Evolutionary conservation across 1,284 basidiomycete species (phyloP).

Genomic region (Apiotrichum domesticum): DNA sequence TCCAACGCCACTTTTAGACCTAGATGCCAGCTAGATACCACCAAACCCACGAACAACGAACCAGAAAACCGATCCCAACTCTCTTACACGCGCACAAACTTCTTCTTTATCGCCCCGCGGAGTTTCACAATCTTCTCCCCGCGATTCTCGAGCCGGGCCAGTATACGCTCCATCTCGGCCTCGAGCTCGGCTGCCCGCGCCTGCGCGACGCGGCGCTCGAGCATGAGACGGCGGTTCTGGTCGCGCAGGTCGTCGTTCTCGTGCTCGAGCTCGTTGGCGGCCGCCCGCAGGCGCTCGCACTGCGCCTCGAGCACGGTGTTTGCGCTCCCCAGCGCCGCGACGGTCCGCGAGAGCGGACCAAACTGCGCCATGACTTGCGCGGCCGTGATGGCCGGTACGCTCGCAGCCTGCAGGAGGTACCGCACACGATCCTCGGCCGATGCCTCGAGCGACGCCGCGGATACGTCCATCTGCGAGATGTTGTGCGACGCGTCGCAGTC

Average conservation of each 20-base stretch:
- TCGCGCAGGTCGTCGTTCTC: conserved; percentile 3
- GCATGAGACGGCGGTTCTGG: conserved; percentile 6
- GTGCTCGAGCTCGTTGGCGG: not conserved
- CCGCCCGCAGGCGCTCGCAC: not conserved
- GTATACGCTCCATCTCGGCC: not conserved
- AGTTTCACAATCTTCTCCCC: not conserved
- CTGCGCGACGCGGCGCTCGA: not conserved
- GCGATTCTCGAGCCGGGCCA: not conserved
- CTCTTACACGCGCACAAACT: not conserved
- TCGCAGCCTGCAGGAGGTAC: not conserved
- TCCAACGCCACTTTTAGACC: no score
- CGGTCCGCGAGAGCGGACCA: not conserved
- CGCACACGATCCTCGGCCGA: not conserved
- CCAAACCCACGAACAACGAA: no score
- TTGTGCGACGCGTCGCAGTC: not conserved
- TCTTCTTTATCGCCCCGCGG: not conserved
- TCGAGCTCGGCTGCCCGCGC: not conserved
- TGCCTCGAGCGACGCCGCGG: not conserved
- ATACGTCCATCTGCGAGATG: not conserved
- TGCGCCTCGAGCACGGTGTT: not conserved
- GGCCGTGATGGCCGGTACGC: not conserved
- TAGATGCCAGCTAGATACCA: no score
- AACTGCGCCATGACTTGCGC: not conserved
- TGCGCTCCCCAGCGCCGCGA: not conserved
- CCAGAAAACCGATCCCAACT: not conserved